Conservation (phyloP, 1,284 basidiomycete genomes). For the Boletus nobilissimus region DNA sequence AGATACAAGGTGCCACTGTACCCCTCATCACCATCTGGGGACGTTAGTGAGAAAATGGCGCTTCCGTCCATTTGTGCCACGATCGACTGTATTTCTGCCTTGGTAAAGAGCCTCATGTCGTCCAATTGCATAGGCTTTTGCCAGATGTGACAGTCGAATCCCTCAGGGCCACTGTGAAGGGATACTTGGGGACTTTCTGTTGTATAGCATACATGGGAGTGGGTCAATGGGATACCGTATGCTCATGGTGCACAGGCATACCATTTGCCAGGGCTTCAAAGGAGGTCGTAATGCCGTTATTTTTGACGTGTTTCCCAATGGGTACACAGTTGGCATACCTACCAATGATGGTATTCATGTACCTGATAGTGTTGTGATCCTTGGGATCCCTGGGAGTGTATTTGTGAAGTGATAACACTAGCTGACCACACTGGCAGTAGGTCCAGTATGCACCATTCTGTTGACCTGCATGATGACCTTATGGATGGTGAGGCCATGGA, state of each 20-base stretch:
- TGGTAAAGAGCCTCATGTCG: slow-evolving; percentile 64
- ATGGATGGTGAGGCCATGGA: slow-evolving; percentile 74
- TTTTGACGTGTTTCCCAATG: slow-evolving; percentile 64
- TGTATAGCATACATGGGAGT: not conserved
- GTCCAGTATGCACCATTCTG: slow-evolving; percentile 59
- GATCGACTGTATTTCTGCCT: slow-evolving; percentile 57
- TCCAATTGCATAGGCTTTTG: slow-evolving; percentile 54
- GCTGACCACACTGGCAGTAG: not conserved
- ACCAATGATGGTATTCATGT: slow-evolving; percentile 77
- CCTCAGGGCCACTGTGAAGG: slow-evolving; percentile 74
- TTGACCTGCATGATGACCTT: slow-evolving; percentile 70
- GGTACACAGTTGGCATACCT: slow-evolving; percentile 79
- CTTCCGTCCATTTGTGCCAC: slow-evolving; percentile 36
- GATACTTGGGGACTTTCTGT: slow-evolving; percentile 70
- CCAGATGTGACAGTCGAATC: slow-evolving; percentile 70
- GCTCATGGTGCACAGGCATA: slow-evolving; percentile 35
- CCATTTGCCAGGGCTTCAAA: slow-evolving; percentile 65
- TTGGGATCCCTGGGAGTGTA: slow-evolving; percentile 51
- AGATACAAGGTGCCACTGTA: slow-evolving; percentile 68
- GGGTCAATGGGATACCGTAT: not conserved
- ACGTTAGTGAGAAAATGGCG: slow-evolving; percentile 66
- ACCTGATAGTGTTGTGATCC: slow-evolving; percentile 69
- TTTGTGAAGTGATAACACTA: not conserved
- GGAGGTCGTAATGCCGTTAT: slow-evolving; percentile 61
- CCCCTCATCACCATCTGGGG: slow-evolving; percentile 73